Percentiles rank a stretch among this genome's conserved stretches.
These are phyloP conservation scores for Penicillium sp. DNA, from an alignment of 2,329 filamentous ascomycete species.

Conservation along the genomic window DNA sequence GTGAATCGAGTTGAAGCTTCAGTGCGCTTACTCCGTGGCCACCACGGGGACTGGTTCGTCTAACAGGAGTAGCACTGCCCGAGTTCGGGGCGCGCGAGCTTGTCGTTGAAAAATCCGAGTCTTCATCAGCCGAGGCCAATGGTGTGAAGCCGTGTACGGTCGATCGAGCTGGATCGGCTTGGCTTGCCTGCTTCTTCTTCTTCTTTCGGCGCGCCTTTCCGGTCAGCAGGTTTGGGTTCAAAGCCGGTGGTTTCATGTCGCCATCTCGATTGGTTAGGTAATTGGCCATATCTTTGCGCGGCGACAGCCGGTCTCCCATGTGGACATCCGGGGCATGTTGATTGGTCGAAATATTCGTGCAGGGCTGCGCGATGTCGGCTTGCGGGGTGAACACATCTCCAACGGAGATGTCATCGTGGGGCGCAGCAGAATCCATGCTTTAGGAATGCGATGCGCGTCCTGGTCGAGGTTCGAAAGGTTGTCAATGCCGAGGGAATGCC, in stretches of 20 bases:
- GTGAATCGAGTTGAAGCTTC: conserved; percentile 75
- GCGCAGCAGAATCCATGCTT: conserved; percentile 25
- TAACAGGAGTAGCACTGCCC: conserved; percentile 15
- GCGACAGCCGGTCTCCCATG: conserved; percentile 28
- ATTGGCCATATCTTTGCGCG: conserved; percentile 20
- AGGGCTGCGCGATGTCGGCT: conserved; percentile 31
- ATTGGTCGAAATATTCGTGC: conserved; percentile 24
- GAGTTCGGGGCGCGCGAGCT: conserved; percentile 28
- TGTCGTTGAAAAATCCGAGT: conserved; percentile 45
- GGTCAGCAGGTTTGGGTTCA: conserved; percentile 26
- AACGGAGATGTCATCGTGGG: conserved; percentile 38
- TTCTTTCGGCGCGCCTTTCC: conserved; percentile 38
- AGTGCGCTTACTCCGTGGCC: conserved; percentile 76
- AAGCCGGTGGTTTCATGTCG: conserved; percentile 30
- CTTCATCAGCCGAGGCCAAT: conserved; percentile 46
- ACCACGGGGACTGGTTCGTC: conserved; percentile 49
- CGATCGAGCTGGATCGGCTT: conserved; percentile 35
- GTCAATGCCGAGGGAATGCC: not conserved
- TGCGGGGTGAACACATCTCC: conserved; percentile 43
- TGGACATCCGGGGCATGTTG: conserved; percentile 26
- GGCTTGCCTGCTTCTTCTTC: conserved; percentile 36
- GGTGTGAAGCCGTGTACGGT: conserved; percentile 48
- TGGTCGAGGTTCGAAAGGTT: not conserved
- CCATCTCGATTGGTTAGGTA: conserved; percentile 22
- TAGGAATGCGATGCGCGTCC: not conserved